Conservation (phyloP, 2,329 filamentous ascomycete genomes). For the Ceratocystis eucalypticola region DNA sequence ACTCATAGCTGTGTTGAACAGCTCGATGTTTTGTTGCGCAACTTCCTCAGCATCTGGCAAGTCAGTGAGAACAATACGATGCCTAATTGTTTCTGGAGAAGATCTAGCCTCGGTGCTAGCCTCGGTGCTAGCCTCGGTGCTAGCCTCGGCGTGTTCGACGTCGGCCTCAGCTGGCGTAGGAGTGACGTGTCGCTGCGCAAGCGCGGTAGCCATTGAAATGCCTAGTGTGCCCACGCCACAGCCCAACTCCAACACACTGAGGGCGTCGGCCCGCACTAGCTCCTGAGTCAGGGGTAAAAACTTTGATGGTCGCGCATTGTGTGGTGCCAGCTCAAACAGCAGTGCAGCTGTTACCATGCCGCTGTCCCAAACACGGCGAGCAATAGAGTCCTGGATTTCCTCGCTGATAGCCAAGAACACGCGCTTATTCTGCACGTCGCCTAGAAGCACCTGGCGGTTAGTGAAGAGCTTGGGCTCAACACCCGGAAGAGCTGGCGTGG, state of each 20-base stretch:
- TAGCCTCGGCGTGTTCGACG: background rate
- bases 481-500: constrained; percentile 10
- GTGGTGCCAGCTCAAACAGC: constrained; percentile 21
- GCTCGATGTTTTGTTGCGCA: constrained; percentile 35
- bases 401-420: constrained; percentile 32
- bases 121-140: background rate
- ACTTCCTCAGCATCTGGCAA: constrained; percentile 40
- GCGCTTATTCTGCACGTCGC: constrained; percentile 17
- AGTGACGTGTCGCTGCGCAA: constrained; percentile 22
- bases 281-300: constrained; percentile 7
- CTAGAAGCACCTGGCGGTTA: constrained; percentile 17
- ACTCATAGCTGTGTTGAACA: constrained; percentile 20
- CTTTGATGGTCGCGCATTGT: background rate
- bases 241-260: constrained; percentile 38
- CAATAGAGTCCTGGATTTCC: constrained; percentile 46
- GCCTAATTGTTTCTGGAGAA: background rate
- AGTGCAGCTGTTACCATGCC: constrained; percentile 35
- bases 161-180: background rate
- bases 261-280: background rate
- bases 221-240: constrained; percentile 45
- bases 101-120: background rate
- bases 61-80: constrained; percentile 41
- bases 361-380: constrained; percentile 46
- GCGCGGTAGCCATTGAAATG: constrained; percentile 33
- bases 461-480: constrained; percentile 15